phyloP scores from a whole-genome alignment of 2,329 filamentous ascomycete species.

The Cercospora beticola region DNA sequence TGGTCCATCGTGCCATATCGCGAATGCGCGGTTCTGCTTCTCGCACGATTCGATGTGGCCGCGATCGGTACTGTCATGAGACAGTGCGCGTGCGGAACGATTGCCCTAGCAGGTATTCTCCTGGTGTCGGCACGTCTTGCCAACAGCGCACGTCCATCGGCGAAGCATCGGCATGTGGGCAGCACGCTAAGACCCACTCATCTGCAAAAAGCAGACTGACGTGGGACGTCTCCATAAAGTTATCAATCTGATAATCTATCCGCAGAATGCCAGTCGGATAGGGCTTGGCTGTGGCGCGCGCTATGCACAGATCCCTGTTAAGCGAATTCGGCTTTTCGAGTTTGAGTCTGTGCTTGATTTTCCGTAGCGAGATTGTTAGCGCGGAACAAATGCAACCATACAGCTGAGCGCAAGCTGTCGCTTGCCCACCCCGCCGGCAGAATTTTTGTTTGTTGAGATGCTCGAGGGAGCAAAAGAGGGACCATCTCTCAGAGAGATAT shows the following conservation, averaged over 20 bases:
- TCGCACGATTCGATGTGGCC: slow-evolving; percentile 1
- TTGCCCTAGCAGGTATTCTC: background rate
- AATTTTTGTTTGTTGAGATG: background rate
- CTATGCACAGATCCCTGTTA: background rate
- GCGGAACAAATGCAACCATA: background rate
- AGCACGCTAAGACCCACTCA: background rate
- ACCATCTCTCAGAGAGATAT: background rate
- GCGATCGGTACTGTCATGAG: background rate
- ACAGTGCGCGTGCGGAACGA: background rate
- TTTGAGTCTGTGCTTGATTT: background rate
- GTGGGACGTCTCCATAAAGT: slow-evolving; percentile 10
- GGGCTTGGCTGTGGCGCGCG: background rate
- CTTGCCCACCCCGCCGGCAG: background rate
- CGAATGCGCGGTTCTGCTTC: background rate
- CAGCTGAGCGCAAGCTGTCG: background rate
- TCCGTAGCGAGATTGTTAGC: background rate
- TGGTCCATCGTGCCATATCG: background rate
- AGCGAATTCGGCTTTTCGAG: background rate
- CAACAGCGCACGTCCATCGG: background rate
- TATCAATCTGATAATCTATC: slow-evolving; percentile 16
- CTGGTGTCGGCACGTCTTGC: background rate
- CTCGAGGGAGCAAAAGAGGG: background rate
- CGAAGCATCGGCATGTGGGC: background rate
- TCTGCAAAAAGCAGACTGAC: slow-evolving; percentile 1
- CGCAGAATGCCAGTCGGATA: background rate